These are phyloP conservation scores for Psilocybe sp. DNA, from an alignment of 768 basidiomycete species.

Conservation along the genomic window DNA sequence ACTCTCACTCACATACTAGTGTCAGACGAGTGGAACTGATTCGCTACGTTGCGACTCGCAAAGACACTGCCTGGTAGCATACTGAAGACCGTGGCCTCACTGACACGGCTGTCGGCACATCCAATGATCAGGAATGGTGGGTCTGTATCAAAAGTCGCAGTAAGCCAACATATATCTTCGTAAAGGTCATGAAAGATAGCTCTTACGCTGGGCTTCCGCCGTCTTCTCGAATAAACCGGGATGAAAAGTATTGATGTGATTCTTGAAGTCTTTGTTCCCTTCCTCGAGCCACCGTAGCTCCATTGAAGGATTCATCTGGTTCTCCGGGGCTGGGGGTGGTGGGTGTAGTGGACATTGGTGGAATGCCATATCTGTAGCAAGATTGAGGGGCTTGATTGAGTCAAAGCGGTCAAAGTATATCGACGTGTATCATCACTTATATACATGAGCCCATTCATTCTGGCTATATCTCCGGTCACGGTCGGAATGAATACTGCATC, in stretches of 20 bases:
- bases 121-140: slow-evolving; percentile 36
- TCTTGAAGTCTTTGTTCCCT: slow-evolving; percentile 26
- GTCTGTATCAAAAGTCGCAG: slow-evolving; percentile 9
- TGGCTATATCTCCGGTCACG: too few species aligned
- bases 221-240: slow-evolving; percentile 25
- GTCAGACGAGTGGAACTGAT: slow-evolving; percentile 35
- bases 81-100: slow-evolving; percentile 35
- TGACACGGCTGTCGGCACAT: slow-evolving; percentile 37
- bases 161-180: too few species aligned
- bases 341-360: too few species aligned
- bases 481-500: too few species aligned
- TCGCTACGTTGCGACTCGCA: slow-evolving; percentile 38
- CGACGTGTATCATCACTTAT: too few species aligned
- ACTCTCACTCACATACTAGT: slow-evolving; percentile 30
- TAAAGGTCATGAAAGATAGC: neutral
- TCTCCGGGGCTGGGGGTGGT: too few species aligned
- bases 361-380: too few species aligned
- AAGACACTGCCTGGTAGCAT: slow-evolving; percentile 37
- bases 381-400: too few species aligned
- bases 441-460: too few species aligned
- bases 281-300: too few species aligned
- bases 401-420: too few species aligned
- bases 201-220: slow-evolving; percentile 31
- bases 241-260: slow-evolving; percentile 21
- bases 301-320: too few species aligned